Conservation (phyloP, 208 protist genomes). For the Leishmania lainsoni region DNA sequence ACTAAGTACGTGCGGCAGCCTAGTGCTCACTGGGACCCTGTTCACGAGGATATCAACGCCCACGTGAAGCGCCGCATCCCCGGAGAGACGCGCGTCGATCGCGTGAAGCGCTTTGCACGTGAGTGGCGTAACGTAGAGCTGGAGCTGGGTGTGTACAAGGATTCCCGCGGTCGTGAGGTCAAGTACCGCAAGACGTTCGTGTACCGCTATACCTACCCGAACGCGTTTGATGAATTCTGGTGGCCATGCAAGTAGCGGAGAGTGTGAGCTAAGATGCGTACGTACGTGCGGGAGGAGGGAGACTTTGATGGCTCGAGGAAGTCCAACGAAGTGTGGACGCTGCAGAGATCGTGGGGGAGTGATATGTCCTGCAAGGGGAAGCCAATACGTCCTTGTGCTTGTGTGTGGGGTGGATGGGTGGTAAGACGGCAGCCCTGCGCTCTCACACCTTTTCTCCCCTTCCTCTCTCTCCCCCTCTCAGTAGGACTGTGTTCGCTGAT, state of each 20-base stretch:
- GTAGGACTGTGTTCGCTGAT: neutral
- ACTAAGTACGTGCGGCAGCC: slow-evolving; percentile 85
- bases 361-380: neutral
- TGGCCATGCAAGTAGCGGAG: slow-evolving; percentile 81
- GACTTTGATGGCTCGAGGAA: neutral
- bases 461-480: neutral
- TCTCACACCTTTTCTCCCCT: neutral
- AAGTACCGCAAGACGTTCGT: slow-evolving; percentile 92
- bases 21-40: slow-evolving; percentile 82
- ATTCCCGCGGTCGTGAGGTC: slow-evolving; percentile 85
- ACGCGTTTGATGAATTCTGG: slow-evolving; percentile 92
- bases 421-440: neutral
- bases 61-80: slow-evolving; percentile 92
- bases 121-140: slow-evolving; percentile 93
- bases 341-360: neutral
- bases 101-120: slow-evolving; percentile 84
- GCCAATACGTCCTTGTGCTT: neutral
- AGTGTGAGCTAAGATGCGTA: neutral
- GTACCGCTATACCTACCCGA: slow-evolving; percentile 92
- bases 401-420: neutral
- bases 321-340: neutral
- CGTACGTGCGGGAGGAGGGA: neutral
- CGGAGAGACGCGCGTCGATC: slow-evolving; percentile 88
- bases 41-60: slow-evolving; percentile 91
- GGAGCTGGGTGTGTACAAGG: slow-evolving; percentile 88